phyloP scores from a whole-genome alignment of 31 red algal species.

The Porphyra umbilicalis region DNA sequence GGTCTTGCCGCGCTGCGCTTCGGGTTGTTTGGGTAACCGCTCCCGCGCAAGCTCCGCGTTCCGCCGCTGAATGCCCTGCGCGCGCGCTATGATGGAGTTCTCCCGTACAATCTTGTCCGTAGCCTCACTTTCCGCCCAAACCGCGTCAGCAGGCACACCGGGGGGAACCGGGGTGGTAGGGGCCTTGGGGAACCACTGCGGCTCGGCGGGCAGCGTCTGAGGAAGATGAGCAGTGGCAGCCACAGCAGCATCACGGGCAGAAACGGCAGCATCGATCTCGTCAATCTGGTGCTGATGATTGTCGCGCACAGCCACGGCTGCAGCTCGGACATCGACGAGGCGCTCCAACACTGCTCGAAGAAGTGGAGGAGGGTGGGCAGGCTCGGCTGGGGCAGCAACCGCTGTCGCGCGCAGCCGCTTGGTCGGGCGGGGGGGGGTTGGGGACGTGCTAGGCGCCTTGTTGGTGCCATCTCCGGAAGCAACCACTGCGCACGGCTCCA shows the following conservation, averaged over 20 bases:
- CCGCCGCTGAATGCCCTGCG: constrained; percentile 73
- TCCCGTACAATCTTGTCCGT: constrained; percentile 72
- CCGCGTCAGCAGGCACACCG: constrained; percentile 30
- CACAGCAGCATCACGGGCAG: constrained; percentile 4
- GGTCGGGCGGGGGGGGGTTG: not conserved
- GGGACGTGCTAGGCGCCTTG: not conserved
- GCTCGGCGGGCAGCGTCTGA: not conserved
- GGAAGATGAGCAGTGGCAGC: not conserved
- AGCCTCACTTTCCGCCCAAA: constrained; percentile 50
- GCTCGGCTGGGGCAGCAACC: not conserved
- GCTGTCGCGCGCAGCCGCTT: not conserved
- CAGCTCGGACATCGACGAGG: constrained; percentile 9
- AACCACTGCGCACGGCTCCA: not conserved
- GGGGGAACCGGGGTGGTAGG: constrained; percentile 6
- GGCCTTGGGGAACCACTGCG: not conserved
- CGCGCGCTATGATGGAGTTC: constrained; percentile 67
- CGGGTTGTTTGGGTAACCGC: constrained; percentile 93
- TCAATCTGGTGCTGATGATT: constrained; percentile 18
- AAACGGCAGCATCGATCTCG: constrained; percentile 26
- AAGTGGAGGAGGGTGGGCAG: not conserved
- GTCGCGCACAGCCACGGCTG: constrained; percentile 18
- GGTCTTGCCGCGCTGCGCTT: constrained; percentile 84
- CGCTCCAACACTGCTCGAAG: constrained; percentile 30
- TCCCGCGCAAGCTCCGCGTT: constrained; percentile 84
- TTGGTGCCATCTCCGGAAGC: not conserved